Evolutionary conservation across 306 rosid genomes (phyloP).

Genomic region (Luffa acutangula): DNA sequence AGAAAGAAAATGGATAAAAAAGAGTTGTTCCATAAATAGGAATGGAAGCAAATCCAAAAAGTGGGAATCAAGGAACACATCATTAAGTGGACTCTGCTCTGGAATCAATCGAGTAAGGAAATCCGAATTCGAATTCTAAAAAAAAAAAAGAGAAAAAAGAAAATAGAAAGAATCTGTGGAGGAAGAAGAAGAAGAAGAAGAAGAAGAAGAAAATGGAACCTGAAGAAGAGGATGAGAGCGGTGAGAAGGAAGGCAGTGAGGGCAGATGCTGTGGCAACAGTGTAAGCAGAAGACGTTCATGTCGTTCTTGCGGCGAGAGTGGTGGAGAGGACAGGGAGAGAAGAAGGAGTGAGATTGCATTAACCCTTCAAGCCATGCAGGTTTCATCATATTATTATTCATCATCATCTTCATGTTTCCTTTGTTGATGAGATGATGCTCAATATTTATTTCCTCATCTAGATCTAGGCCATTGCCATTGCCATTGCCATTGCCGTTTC

Average conservation of each 20-base stretch:
- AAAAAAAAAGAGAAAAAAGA: too few relatives aligned
- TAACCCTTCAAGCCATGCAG: constrained; percentile 87
- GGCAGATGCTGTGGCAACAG: constrained; percentile 89
- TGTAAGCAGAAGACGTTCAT: constrained; percentile 85
- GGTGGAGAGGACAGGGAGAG: constrained; percentile 82
- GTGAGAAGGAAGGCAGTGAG: constrained; percentile 82
- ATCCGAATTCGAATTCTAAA: too few relatives aligned
- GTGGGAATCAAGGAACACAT: constrained; percentile 35
- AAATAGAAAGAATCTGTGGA: too few relatives aligned
- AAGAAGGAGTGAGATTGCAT: constrained; percentile 28
- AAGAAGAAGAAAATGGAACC: constrained; percentile 17
- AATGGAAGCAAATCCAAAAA: constrained; percentile 50
- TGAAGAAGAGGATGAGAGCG: constrained; percentile 81
- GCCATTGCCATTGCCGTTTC: too few relatives aligned
- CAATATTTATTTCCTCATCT: too few relatives aligned
- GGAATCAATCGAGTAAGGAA: too few relatives aligned
- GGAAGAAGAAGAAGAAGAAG: neutral
- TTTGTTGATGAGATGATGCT: too few relatives aligned
- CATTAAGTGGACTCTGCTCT: neutral
- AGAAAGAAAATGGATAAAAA: constrained; percentile 29
- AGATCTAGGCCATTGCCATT: too few relatives aligned
- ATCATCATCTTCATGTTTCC: neutral
- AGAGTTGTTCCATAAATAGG: constrained; percentile 58
- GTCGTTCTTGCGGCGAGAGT: constrained; percentile 80
- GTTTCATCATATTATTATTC: constrained; percentile 37